Conservation (phyloP, 2,329 filamentous ascomycete species). For the Talaromyces sp. region DNA sequence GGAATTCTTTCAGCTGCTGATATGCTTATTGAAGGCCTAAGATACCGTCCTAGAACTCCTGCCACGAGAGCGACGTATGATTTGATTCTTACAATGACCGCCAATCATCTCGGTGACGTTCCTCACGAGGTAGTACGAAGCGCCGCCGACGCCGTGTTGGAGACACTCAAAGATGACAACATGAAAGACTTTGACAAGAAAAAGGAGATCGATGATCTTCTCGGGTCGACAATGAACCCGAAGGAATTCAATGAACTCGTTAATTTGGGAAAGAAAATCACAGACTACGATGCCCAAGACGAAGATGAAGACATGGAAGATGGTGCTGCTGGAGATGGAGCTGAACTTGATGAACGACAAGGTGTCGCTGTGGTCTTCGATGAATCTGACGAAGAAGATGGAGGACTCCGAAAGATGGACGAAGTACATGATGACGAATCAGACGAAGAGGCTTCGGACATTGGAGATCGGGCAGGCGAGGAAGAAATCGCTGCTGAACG, state of each 20-base stretch:
- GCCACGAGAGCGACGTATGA: slow-evolving; percentile 92
- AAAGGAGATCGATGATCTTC: slow-evolving; percentile 89
- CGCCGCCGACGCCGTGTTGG: slow-evolving; percentile 84
- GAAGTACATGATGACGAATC: slow-evolving; percentile 79
- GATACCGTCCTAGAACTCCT: slow-evolving; percentile 84
- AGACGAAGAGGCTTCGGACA: slow-evolving; percentile 63
- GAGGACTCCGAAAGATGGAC: slow-evolving; percentile 68
- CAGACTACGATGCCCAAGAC: slow-evolving; percentile 94
- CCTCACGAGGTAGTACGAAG: slow-evolving; percentile 87
- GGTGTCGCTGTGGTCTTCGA: slow-evolving; percentile 98
- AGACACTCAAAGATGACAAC: slow-evolving; percentile 90
- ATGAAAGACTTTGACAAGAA: slow-evolving; percentile 98
- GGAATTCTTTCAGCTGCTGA: slow-evolving; percentile 81
- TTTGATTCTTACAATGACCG: slow-evolving; percentile 85
- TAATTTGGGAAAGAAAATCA: slow-evolving; percentile 97
- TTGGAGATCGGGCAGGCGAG: slow-evolving; percentile 50
- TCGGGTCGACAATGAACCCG: slow-evolving; percentile 73
- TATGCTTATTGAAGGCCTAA: slow-evolving; percentile 81
- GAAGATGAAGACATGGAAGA: slow-evolving; percentile 84
- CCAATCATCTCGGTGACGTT: slow-evolving; percentile 84
- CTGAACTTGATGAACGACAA: slow-evolving; percentile 86
- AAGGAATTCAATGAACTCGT: slow-evolving; percentile 97
- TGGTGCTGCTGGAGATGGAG: slow-evolving; percentile 58
- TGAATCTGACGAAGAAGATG: slow-evolving; percentile 81
- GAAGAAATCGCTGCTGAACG: slow-evolving; percentile 43